A percentile compares a stretch with the other conserved stretches of the same genome.
These are phyloP conservation scores for Raffaelea arxii DNA, from an alignment of 2,329 filamentous ascomycete species.

Conservation along the genomic window DNA sequence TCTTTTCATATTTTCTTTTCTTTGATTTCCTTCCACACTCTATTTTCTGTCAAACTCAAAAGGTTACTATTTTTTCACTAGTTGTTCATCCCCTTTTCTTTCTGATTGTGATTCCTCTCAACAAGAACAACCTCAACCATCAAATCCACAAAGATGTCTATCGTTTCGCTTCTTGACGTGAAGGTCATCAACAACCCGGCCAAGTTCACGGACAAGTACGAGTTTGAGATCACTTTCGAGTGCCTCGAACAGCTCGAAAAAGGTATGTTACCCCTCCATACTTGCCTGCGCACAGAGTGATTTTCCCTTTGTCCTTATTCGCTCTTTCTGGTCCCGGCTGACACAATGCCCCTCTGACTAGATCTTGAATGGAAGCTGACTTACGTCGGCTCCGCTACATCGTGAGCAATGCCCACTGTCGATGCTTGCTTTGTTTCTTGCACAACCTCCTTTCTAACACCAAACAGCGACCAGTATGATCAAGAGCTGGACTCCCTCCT, in stretches of 20 bases:
- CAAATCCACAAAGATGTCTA: slow-evolving; percentile 59
- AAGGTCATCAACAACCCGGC: slow-evolving; percentile 97
- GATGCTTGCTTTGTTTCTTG: slow-evolving; percentile 9
- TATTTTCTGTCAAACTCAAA: not conserved
- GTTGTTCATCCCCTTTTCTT: no score
- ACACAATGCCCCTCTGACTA: slow-evolving; percentile 26
- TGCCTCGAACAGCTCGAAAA: slow-evolving; percentile 92
- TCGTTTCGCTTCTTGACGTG: slow-evolving; percentile 91
- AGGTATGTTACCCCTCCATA: slow-evolving; percentile 39
- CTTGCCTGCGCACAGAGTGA: not conserved
- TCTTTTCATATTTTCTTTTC: not conserved
- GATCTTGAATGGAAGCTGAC: slow-evolving; percentile 99
- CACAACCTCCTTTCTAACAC: not conserved
- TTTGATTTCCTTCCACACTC: not conserved
- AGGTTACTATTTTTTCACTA: no score
- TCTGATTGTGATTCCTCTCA: not conserved
- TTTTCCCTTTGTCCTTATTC: not conserved
- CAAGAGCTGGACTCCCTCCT: slow-evolving; percentile 96
- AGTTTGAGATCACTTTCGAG: slow-evolving; percentile 98
- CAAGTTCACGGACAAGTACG: slow-evolving; percentile 82
- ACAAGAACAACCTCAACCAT: no score
- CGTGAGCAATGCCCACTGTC: slow-evolving; percentile 46
- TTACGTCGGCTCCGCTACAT: slow-evolving; percentile 96
- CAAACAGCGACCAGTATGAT: slow-evolving; percentile 77
- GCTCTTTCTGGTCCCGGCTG: not conserved